Evolutionary conservation across 2,329 filamentous ascomycete species (phyloP).

Genomic region (Geosmithia flava): DNA sequence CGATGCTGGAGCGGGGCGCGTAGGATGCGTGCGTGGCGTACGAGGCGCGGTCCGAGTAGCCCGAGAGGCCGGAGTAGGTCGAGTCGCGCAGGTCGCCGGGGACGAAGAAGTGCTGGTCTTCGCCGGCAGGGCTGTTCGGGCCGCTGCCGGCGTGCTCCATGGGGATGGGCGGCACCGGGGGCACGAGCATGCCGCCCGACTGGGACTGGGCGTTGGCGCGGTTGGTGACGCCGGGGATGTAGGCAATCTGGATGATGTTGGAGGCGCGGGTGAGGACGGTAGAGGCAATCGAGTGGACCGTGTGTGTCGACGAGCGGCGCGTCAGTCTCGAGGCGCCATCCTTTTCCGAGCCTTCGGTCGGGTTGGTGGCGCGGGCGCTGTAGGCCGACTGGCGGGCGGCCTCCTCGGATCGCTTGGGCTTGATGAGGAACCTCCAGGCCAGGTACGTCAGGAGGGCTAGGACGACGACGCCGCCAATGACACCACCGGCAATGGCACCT

Average conservation of each 20-base stretch:
- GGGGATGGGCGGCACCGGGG: slow-evolving; percentile 90
- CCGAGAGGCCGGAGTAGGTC: slow-evolving; percentile 70
- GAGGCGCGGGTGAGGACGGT: slow-evolving; percentile 92
- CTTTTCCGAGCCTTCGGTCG: slow-evolving; percentile 32
- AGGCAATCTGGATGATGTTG: slow-evolving; percentile 98
- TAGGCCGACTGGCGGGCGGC: slow-evolving; percentile 34
- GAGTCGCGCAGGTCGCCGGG: slow-evolving; percentile 84
- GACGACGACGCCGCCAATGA: slow-evolving; percentile 70
- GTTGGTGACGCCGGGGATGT: slow-evolving; percentile 95
- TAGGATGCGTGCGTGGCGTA: slow-evolving; percentile 43
- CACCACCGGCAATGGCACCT: slow-evolving; percentile 83
- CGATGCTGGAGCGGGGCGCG: slow-evolving; percentile 60
- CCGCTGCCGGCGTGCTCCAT: slow-evolving; percentile 39
- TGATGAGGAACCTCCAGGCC: slow-evolving; percentile 80
- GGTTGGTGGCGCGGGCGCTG: slow-evolving; percentile 21
- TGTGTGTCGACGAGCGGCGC: slow-evolving; percentile 65
- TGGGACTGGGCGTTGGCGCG: slow-evolving; percentile 65
- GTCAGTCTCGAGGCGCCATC: slow-evolving; percentile 27
- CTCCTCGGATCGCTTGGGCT: slow-evolving; percentile 57
- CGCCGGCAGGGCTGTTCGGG: slow-evolving; percentile 30
- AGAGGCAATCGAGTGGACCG: slow-evolving; percentile 85
- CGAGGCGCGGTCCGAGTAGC: slow-evolving; percentile 48
- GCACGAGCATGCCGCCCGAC: slow-evolving; percentile 59
- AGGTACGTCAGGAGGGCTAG: slow-evolving; percentile 67
- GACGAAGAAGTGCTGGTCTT: slow-evolving; percentile 88